Base-by-base conservation (phyloP, 768 basidiomycete genomes). In the Lentinula lateritia region DNA sequence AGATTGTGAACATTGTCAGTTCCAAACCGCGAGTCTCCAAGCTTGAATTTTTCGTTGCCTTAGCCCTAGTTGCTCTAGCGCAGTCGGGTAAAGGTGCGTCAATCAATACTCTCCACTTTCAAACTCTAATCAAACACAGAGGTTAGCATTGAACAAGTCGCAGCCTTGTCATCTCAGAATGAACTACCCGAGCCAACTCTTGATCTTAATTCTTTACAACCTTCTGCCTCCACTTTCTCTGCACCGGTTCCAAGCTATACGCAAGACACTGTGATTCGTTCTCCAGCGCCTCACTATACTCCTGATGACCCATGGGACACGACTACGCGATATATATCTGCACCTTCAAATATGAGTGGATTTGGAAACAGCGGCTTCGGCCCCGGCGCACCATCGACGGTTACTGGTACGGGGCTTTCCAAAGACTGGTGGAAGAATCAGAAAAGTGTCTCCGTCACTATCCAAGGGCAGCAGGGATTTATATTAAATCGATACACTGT, bases 1-100 rank as follows among this genome's bases (percentile, higher is more conserved):
- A 95, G 93, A 95, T 98, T 67, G 89, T 97, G 60, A 93, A 90
- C 72, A 79, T 95, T 20, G 93, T 94, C 57, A 92, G 90, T 73
- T 87, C 88, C 38, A 82, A 83, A 62, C 81, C 90, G 48, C 81
- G 88, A 55, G 89, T 98, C 41, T 92, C 92, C 7, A 92, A 86
- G 66, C 84, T 89, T 61, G 95, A 98, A 70, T 95, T 96, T 77
- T 95, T 91, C 71, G 91, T 95, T 10, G 92, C 93, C 9, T 74
- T 98, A 28, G 93, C 92, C 10, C 79, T 98, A 13, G 92, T 92
- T 50, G 92, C 92, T 2, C 77, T 96, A 4, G 92, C 92, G 5
- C 95, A 98, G 73, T 76, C 84, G 5, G 88, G 86, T 3, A 87
- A 88, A 82, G 92, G 92, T 90, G 60, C 28, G 74, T 66, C 6